phyloP scores from a whole-genome alignment of 1,284 basidiomycete genomes.

The Puccinia sorghi region DNA sequence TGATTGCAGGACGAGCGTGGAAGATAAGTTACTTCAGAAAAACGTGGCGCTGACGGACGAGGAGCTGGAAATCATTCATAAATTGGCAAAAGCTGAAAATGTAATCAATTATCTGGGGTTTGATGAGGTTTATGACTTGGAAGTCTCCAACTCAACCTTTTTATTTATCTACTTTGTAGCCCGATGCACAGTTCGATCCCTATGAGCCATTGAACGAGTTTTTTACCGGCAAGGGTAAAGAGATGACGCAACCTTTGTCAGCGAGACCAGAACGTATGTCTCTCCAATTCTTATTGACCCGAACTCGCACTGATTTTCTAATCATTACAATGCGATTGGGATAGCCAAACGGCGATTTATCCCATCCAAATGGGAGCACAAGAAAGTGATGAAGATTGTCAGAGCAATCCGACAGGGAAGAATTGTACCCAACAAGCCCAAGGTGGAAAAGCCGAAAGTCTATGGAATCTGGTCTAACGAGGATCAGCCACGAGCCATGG shows the following conservation, averaged over 20 bases:
- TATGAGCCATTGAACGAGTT: constrained; percentile 93
- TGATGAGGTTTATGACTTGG: not conserved
- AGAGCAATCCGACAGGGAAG: constrained; percentile 94
- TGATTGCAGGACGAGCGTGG: constrained; percentile 75
- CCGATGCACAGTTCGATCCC: constrained; percentile 58
- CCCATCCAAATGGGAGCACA: constrained; percentile 99
- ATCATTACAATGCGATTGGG: not conserved
- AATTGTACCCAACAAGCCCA: constrained; percentile 84
- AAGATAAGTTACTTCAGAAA: constrained; percentile 82
- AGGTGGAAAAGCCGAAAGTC: constrained; percentile 72
- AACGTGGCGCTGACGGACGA: constrained; percentile 84
- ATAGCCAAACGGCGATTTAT: constrained; percentile 88
- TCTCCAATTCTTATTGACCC: not conserved
- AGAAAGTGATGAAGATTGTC: constrained; percentile 99
- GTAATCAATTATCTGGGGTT: constrained; percentile 66
- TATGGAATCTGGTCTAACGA: constrained; percentile 83
- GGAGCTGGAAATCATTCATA: constrained; percentile 91
- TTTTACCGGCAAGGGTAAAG: constrained; percentile 94
- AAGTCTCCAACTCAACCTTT: not conserved
- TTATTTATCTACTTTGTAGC: constrained; percentile 36
- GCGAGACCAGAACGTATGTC: constrained; percentile 75
- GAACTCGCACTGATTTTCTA: not conserved
- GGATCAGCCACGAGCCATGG: constrained; percentile 57
- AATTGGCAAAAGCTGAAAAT: constrained; percentile 85
- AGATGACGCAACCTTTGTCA: constrained; percentile 88